Evolutionary conservation across 23 red algal species (phyloP).

Genomic region (Gracilaria gracilis): DNA sequence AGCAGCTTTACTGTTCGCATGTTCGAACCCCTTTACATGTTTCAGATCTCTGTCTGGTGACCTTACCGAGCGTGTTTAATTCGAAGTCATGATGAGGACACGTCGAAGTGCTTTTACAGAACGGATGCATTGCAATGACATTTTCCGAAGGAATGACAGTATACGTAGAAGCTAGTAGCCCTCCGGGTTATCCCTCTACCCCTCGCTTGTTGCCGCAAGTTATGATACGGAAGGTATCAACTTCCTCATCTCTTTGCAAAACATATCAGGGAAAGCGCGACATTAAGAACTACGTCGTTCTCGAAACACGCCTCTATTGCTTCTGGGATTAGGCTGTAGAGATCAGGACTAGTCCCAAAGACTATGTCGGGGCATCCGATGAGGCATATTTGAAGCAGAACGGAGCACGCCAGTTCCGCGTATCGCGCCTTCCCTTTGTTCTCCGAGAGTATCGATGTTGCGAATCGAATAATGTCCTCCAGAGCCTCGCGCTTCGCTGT

Average conservation of each 20-base stretch:
- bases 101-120: too few relatives aligned
- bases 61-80: not conserved
- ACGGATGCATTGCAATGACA: too few relatives aligned
- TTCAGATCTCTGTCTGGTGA: not conserved
- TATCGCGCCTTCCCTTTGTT: not conserved
- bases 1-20: not conserved
- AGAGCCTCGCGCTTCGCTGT: constrained; percentile 3
- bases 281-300: constrained; percentile 20
- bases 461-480: constrained; percentile 17
- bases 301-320: constrained; percentile 20
- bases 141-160: too few relatives aligned
- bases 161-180: not conserved
- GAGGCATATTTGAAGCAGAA: constrained; percentile 9
- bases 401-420: constrained; percentile 11
- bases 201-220: not conserved
- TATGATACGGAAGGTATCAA: not conserved
- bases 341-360: constrained; percentile 3
- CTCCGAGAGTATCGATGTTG: not conserved
- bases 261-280: constrained; percentile 1
- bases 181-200: too few relatives aligned
- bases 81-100: not conserved
- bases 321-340: constrained; percentile 17
- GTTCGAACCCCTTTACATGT: not conserved
- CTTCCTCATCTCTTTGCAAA: not conserved
- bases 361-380: not conserved